Percentiles rank a stretch among this genome's conserved stretches.
phyloP scores from a whole-genome alignment of 371 early-diverging fungal genomes.

The Rhizopus delemar region DNA sequence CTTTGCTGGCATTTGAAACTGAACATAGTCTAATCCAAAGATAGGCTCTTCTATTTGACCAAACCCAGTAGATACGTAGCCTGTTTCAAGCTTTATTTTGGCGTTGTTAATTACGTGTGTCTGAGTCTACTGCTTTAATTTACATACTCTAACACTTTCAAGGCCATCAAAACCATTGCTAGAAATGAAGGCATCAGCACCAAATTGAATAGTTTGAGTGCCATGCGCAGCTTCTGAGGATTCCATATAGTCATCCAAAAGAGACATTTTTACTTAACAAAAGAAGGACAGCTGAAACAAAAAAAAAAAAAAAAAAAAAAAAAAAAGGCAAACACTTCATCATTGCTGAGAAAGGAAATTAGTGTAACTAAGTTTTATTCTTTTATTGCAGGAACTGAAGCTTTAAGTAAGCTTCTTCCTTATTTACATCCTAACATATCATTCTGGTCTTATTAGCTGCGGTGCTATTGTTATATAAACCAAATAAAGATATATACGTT shows the following conservation, averaged over 20 bases:
- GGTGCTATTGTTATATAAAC: too few relatives aligned
- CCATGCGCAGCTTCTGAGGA: conserved; percentile 33
- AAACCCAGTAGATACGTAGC: conserved; percentile 54
- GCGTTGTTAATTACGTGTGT: conserved; percentile 3
- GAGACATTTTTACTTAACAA: conserved; percentile 25
- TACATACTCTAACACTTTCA: conserved; percentile 30
- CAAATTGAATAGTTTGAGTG: conserved; percentile 18
- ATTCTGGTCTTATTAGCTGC: too few relatives aligned
- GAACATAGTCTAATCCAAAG: conserved; percentile 80
- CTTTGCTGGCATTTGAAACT: conserved; percentile 74
- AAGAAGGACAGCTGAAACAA: neutral
- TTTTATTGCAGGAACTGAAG: too few relatives aligned
- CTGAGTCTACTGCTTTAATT: neutral
- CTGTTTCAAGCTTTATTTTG: conserved; percentile 49
- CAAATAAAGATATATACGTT: too few relatives aligned
- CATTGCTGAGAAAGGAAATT: neutral
- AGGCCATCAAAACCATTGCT: conserved; percentile 22
- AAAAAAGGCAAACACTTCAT: conserved; percentile 1
- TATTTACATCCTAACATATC: too few relatives aligned
- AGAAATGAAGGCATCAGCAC: conserved; percentile 14
- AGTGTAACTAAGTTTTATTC: neutral
- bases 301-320: conserved; percentile 7
- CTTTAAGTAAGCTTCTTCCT: too few relatives aligned
- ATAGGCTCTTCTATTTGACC: conserved; percentile 56
- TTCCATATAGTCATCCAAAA: conserved; percentile 42